Percentiles rank a stretch among this genome's conserved stretches.
Evolutionary conservation across 345 rosid genomes (phyloP).

Genomic region (Euphorbia peplus): DNA sequence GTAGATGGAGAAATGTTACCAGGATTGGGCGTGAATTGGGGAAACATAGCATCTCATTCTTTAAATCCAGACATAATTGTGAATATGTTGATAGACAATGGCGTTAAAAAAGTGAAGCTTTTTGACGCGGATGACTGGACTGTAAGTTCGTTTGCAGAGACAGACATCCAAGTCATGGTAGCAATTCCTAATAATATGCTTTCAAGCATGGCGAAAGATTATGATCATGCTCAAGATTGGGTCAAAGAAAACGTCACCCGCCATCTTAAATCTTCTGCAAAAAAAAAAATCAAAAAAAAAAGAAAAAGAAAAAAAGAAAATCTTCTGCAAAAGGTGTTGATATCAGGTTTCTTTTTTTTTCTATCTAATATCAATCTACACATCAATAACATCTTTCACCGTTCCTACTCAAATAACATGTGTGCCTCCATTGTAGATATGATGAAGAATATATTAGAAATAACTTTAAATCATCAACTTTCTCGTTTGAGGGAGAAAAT

Average conservation of each 20-base stretch:
- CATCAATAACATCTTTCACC: too few species aligned
- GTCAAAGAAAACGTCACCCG: slow-evolving; percentile 61
- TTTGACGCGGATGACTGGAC: slow-evolving; percentile 68
- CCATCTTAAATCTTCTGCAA: slow-evolving; percentile 32
- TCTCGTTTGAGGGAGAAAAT: too few species aligned
- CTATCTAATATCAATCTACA: background rate
- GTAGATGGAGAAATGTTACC: slow-evolving; percentile 12
- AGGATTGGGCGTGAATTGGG: slow-evolving; percentile 82
- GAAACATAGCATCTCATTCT: slow-evolving; percentile 58
- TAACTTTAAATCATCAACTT: too few species aligned
- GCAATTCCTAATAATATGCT: slow-evolving; percentile 77
- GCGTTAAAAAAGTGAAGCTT: slow-evolving; percentile 61
- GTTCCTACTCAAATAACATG: too few species aligned
- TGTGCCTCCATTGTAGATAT: too few species aligned
- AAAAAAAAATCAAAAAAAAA: too few species aligned
- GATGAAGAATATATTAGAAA: too few species aligned
- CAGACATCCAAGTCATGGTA: slow-evolving; percentile 69
- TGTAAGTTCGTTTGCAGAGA: slow-evolving; percentile 44
- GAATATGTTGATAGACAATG: slow-evolving; percentile 67
- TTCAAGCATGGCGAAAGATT: slow-evolving; percentile 24
- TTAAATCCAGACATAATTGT: slow-evolving; percentile 53
- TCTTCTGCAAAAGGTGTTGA: slow-evolving; percentile 61
- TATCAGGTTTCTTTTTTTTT: slow-evolving; percentile 46
- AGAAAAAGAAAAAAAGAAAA: too few species aligned
- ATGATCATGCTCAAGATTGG: slow-evolving; percentile 58